phyloP scores from a whole-genome alignment of 345 rosid species.

The Melastoma malabathricum region DNA sequence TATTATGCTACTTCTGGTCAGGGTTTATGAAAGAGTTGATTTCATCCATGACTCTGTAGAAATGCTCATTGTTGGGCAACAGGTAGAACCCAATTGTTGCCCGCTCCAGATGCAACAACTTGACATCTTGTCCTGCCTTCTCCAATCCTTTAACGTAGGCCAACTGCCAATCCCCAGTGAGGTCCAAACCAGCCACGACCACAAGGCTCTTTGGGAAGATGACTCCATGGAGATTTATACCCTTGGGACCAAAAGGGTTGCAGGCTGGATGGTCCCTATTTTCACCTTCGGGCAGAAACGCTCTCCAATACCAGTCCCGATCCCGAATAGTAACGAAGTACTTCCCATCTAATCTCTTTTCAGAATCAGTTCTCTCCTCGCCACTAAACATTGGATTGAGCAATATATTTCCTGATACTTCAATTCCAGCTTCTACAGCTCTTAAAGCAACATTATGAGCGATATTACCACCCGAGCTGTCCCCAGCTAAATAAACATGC shows the following conservation, averaged over 20 bases:
- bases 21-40: constrained; percentile 47
- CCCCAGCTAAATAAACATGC: constrained; percentile 74
- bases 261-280: constrained; percentile 87
- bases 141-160: constrained; percentile 59
- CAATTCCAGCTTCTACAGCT: constrained; percentile 49
- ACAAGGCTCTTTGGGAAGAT: constrained; percentile 70
- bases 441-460: constrained; percentile 66
- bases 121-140: constrained; percentile 58
- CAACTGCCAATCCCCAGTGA: constrained; percentile 73
- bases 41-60: constrained; percentile 68
- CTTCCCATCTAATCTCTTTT: constrained; percentile 61
- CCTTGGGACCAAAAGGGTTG: constrained; percentile 69
- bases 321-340: constrained; percentile 63
- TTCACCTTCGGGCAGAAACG: constrained; percentile 66
- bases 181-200: constrained; percentile 85
- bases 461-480: constrained; percentile 91
- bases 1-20: constrained; percentile 13
- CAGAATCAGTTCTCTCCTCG: constrained; percentile 66
- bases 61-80: constrained; percentile 65
- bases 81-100: constrained; percentile 89
- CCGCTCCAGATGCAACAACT: constrained; percentile 46
- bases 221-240: constrained; percentile 35
- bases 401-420: constrained; percentile 54
- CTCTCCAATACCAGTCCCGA: constrained; percentile 93
- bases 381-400: constrained; percentile 94